These are phyloP conservation scores for Apiospora pterosperma DNA, from an alignment of 2,329 filamentous ascomycete genomes.

Conservation along the genomic window DNA sequence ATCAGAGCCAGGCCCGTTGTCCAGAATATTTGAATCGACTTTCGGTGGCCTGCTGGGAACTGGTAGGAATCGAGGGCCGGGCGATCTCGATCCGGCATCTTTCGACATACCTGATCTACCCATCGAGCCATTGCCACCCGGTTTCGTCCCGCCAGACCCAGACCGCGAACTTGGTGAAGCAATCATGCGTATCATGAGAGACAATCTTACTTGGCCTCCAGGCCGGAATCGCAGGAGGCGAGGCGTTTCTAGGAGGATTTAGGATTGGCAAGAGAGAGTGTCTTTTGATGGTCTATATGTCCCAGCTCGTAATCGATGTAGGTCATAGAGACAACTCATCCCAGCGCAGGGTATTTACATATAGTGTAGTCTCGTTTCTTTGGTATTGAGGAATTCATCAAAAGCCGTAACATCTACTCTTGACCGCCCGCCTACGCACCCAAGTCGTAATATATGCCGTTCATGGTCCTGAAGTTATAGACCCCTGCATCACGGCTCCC, in stretches of 20 bases:
- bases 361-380: not conserved
- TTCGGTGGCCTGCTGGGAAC: not conserved
- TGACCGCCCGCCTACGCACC: slow-evolving; percentile 29
- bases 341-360: not conserved
- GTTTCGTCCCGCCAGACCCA: not conserved
- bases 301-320: no score
- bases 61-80: not conserved
- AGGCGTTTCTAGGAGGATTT: not conserved
- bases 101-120: not conserved
- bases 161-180: not conserved
- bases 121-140: not conserved
- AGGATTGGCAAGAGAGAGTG: no score
- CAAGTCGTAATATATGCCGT: slow-evolving; percentile 83
- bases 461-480: slow-evolving; percentile 86
- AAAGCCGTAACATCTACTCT: no score
- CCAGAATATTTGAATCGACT: not conserved
- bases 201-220: not conserved
- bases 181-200: not conserved
- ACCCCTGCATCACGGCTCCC: slow-evolving; percentile 74
- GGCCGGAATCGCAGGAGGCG: not conserved
- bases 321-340: not conserved
- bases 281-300: not conserved
- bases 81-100: not conserved
- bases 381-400: not conserved
- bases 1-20: not conserved